phyloP scores from a whole-genome alignment of 768 basidiomycete species.

The Suillus discolor region DNA sequence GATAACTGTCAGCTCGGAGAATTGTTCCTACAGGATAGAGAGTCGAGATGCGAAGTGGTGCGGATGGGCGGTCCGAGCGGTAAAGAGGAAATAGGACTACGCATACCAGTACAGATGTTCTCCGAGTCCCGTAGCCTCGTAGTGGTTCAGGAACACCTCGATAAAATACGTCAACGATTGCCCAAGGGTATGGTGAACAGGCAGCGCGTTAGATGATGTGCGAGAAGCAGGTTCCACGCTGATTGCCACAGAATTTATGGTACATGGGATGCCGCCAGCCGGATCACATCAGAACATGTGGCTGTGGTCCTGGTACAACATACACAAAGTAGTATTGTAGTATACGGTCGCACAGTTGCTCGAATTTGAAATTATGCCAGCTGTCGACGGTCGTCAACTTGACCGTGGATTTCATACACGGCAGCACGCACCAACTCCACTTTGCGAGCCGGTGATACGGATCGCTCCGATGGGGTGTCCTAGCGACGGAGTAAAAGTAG shows the following conservation, averaged over 20 bases:
- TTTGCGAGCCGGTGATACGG: not conserved
- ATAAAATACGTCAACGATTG: not conserved
- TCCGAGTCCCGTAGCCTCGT: not conserved
- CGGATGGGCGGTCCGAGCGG: not conserved
- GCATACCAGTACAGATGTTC: not conserved
- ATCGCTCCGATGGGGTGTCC: not conserved
- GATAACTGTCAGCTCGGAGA: not conserved
- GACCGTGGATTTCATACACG: not conserved
- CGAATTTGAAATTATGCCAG: conserved; percentile 3
- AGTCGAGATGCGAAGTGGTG: not conserved
- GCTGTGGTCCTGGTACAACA: not conserved
- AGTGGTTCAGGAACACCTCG: not conserved
- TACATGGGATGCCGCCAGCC: not conserved
- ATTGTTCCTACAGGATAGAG: not conserved
- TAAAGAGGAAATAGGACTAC: not conserved
- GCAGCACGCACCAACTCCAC: not conserved
- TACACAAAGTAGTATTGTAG: not conserved
- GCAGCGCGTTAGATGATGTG: not conserved
- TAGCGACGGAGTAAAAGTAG: conserved; percentile 11
- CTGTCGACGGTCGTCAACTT: not conserved
- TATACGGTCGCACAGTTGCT: not conserved
- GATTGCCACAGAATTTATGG: not conserved
- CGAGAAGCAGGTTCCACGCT: not conserved
- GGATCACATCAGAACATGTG: not conserved
- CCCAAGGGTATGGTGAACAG: not conserved